A percentile compares a stretch with the other conserved stretches of the same genome.
phyloP scores from a whole-genome alignment of 768 basidiomycete species.

The Calocera cornea region DNA sequence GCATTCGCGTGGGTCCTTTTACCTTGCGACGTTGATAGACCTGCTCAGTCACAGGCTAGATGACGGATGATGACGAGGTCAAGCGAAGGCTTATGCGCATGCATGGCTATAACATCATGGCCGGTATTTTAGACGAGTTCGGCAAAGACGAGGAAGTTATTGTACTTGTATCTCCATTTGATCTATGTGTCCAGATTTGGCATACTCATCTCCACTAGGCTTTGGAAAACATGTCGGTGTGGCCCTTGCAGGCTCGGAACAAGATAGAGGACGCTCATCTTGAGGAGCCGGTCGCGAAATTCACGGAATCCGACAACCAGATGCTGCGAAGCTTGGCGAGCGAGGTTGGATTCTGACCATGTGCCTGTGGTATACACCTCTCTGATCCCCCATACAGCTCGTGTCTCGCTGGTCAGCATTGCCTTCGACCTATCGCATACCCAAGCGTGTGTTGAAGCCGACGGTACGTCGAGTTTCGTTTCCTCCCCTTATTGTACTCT shows the following conservation, averaged over 20 bases:
- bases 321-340: slow-evolving; percentile 44
- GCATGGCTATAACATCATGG: slow-evolving; percentile 88
- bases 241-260: slow-evolving; percentile 77
- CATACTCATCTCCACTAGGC: slow-evolving; percentile 18
- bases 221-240: slow-evolving; percentile 30
- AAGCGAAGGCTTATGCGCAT: slow-evolving; percentile 77
- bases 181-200: not conserved
- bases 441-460: slow-evolving; percentile 37
- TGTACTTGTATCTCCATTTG: slow-evolving; percentile 36
- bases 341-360: slow-evolving; percentile 32
- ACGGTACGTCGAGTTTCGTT: not conserved
- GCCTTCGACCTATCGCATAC: slow-evolving; percentile 73
- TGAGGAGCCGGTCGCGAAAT: slow-evolving; percentile 44
- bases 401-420: slow-evolving; percentile 68
- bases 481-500: slow-evolving; percentile 6
- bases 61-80: slow-evolving; percentile 69
- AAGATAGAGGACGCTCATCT: slow-evolving; percentile 81
- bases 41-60: slow-evolving; percentile 31
- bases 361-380: not conserved
- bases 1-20: slow-evolving; percentile 50
- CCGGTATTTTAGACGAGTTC: slow-evolving; percentile 70
- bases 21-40: not conserved
- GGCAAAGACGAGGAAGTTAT: slow-evolving; percentile 53
- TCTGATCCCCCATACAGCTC: slow-evolving; percentile 36
- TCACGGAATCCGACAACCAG: slow-evolving; percentile 43